Percentiles rank a stretch among this genome's conserved stretches.
phyloP scores from a whole-genome alignment of 176 grass and related monocot genomes.

The Paspalum vaginatum region DNA sequence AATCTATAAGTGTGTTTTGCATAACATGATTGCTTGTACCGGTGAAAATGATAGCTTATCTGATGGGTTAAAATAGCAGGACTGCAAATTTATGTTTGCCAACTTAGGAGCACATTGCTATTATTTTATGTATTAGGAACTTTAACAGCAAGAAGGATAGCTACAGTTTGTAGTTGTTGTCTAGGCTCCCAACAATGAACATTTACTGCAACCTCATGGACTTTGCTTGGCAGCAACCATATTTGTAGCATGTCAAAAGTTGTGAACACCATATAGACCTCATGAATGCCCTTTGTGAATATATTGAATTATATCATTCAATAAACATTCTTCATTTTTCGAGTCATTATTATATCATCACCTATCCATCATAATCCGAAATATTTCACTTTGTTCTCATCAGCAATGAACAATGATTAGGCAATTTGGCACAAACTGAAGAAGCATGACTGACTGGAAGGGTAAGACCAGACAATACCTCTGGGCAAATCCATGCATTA shows the following conservation, averaged over 20 bases:
- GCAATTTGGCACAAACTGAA: slow-evolving; percentile 3
- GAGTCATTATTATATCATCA: slow-evolving; percentile 5
- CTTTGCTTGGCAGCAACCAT: neutral
- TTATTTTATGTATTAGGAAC: slow-evolving; percentile 10
- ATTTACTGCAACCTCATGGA: neutral
- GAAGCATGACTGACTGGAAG: slow-evolving; percentile 5
- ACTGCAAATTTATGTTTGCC: slow-evolving; percentile 20
- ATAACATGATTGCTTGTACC: slow-evolving; percentile 35
- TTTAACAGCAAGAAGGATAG: slow-evolving; percentile 10
- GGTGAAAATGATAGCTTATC: slow-evolving; percentile 26
- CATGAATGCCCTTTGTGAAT: slow-evolving; percentile 24
- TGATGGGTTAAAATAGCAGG: neutral
- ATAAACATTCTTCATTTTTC: slow-evolving; percentile 32
- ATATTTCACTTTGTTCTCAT: slow-evolving; percentile 27
- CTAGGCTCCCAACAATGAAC: neutral
- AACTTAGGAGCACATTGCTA: neutral
- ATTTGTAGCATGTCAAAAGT: slow-evolving; percentile 9
- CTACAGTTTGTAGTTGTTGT: neutral
- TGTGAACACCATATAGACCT: slow-evolving; percentile 30
- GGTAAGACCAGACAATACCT: slow-evolving; percentile 62
- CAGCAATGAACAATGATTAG: slow-evolving; percentile 21
- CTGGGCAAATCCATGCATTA: slow-evolving; percentile 93
- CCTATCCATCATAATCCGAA: neutral
- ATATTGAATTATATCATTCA: neutral
- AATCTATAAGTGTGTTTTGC: slow-evolving; percentile 45